Base-by-base conservation (phyloP, 208 protist genomes). In the Wallacemonas sp. region DNA sequence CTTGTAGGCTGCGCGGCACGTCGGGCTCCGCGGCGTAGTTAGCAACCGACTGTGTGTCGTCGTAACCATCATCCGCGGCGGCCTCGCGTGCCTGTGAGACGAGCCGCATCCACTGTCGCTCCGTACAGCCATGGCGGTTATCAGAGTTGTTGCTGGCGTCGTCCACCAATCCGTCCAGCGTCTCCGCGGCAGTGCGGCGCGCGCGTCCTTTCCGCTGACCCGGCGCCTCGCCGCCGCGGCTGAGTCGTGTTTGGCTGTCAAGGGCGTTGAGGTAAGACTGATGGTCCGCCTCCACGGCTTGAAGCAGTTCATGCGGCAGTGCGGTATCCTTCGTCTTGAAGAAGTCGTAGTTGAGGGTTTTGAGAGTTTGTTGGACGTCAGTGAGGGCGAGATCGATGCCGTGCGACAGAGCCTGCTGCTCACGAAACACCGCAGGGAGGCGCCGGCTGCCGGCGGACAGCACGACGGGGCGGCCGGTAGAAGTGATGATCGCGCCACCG, bases 1-100 rank as follows among this genome's bases (percentile, higher is more conserved):
- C 76, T 6, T 46, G 59, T 8, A 57, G 9, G 34, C 77, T 67
- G 24, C 57, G 67, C n/a, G 78, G 75, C 17, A 85, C 60, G 42
- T 73, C 68, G 12, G 75, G 63, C 22, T 83, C 76, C 36, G 38
- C 76, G n/a, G 82, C 71, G 69, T 94, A 94, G 70, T 94, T 85
- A 19, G 64, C 68, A 19, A 92, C 83, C 19, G 85, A 92, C 46
- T 88, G 83, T 6, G 73, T 74, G 54, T 89, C 83, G 2, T 63
- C 61, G 1, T 73, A 52, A 24, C 84, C 79, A 37, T 94, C 83
- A 33, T 94, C 88, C 2, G 85, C 88, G 10, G 88, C 85, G 0
- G 79, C 80, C 4, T 72, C 72, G 48, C 88, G 79, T 1, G 76
- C 78, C 13, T 85, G 79, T 29, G 65, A 41, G 22, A 94, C 63